A percentile compares a stretch with the other conserved stretches of the same genome.
Evolutionary conservation across 192 early-diverging fungal species (phyloP).

Genomic region (Gamsiella multidivaricata): DNA sequence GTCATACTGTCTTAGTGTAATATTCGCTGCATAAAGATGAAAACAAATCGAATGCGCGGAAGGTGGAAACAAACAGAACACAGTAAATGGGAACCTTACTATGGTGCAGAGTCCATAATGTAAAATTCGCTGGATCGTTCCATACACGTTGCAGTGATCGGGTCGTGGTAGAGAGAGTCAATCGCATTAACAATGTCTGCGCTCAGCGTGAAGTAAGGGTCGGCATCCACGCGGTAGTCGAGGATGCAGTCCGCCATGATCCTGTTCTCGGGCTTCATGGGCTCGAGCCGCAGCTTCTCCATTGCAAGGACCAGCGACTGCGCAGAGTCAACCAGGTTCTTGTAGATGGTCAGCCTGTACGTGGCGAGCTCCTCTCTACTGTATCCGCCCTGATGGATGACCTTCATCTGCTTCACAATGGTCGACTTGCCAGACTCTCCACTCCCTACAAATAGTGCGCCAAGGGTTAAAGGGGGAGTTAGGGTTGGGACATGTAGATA

Average conservation of each 20-base stretch:
- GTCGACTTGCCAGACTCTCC: constrained; percentile 97
- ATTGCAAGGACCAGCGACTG: constrained; percentile 81
- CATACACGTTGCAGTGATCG: constrained; percentile 69
- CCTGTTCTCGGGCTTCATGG: constrained; percentile 62
- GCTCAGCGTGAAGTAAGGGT: constrained; percentile 64
- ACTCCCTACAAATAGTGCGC: constrained; percentile 65
- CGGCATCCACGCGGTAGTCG: constrained; percentile 64
- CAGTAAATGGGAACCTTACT: constrained; percentile 62
- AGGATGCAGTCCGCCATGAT: constrained; percentile 49
- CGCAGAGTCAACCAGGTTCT: constrained; percentile 88
- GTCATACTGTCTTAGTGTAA: not conserved
- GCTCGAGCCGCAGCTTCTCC: constrained; percentile 69
- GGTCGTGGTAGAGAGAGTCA: constrained; percentile 79
- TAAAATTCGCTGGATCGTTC: constrained; percentile 87
- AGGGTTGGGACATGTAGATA: too few species aligned
- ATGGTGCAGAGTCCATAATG: constrained; percentile 91
- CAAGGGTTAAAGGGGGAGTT: too few species aligned
- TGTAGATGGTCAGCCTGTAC: constrained; percentile 84
- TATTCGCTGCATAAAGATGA: too few species aligned
- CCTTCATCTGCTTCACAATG: constrained; percentile 98
- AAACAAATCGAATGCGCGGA: too few species aligned
- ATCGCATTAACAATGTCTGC: constrained; percentile 77
- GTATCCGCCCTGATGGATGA: constrained; percentile 94
- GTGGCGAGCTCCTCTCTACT: constrained; percentile 79
- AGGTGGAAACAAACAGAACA: too few species aligned